phyloP scores from a whole-genome alignment of 2,329 filamentous ascomycete genomes.

The Alternaria panax region DNA sequence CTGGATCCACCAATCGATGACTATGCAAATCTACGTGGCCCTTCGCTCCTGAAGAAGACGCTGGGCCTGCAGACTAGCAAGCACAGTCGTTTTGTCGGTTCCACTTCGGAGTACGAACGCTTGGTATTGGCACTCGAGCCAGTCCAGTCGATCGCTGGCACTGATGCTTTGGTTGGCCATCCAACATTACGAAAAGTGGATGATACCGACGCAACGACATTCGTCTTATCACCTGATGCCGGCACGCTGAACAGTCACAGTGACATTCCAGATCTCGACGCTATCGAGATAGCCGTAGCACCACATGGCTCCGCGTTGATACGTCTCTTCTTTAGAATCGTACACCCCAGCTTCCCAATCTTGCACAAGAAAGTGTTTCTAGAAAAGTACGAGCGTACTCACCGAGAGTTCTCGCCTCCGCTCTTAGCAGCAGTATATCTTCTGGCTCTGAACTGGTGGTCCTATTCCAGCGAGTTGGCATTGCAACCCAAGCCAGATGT shows the following conservation, averaged over 20 bases:
- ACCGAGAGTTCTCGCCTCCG: conserved; percentile 66
- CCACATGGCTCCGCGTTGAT: conserved; percentile 75
- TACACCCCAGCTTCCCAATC: conserved; percentile 66
- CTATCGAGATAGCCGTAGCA: conserved; percentile 73
- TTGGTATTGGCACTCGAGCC: conserved; percentile 30
- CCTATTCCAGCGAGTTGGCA: conserved; percentile 63
- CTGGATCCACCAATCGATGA: conserved; percentile 39
- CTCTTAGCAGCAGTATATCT: conserved; percentile 68
- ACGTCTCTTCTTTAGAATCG: conserved; percentile 74
- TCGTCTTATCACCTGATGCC: conserved; percentile 38
- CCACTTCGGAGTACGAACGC: conserved; percentile 41
- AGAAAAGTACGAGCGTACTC: conserved; percentile 66
- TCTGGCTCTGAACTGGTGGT: conserved; percentile 68
- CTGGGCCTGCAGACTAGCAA: conserved; percentile 44
- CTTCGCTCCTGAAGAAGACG: conserved; percentile 46
- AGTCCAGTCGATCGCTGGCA: conserved; percentile 17
- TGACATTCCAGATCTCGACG: conserved; percentile 63
- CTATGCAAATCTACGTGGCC: conserved; percentile 45
- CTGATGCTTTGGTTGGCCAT: conserved; percentile 16
- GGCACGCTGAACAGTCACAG: conserved; percentile 39
- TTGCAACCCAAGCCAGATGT: conserved; percentile 54
- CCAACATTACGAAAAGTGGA: conserved; percentile 37
- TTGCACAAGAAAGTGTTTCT: conserved; percentile 68
- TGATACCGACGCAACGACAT: conserved; percentile 27
- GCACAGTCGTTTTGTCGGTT: conserved; percentile 40